Base-by-base conservation (phyloP, 768 basidiomycete genomes). In the Russula brevipes region DNA sequence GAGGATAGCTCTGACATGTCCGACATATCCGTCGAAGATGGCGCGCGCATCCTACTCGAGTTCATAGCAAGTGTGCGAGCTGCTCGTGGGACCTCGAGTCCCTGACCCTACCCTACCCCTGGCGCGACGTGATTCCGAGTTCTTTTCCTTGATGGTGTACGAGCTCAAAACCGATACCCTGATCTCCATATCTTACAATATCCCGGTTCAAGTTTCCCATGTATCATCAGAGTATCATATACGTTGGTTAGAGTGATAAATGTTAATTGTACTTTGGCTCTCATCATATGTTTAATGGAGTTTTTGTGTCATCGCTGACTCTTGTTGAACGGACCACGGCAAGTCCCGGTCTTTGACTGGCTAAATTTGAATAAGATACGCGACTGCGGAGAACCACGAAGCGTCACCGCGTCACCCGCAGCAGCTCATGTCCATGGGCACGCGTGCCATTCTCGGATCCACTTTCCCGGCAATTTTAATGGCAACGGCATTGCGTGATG, bases 21-120 rank as follows among this genome's bases (percentile, higher is more conserved):
- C 12, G 63, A 64, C 30, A 51, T 51, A 24, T 60, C 63, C 30
- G 36, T 64, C 10, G 63, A 64, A 64, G 33, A 64, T 50, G 63
- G 57, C 24, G 63, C 63, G 14, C 63, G 54, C n/a, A 31, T 64
- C 6, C 47, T 64, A 3, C 63, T 64, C 58, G 54, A 64, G 5
- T 64, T 64, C 46, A 54, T 56, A n/a, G 59, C 57, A 38, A 42
- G 54, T 55, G 58, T 42, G 10, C 53, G 54, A 36, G 47, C 58
- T 12, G 54, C 57, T 31, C 54, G 60, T 19, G 4, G 42, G 17
- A 46, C 54, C 14, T 33, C 57, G 12, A 60, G 57, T 64, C 57
- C 49, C 50, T 51, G 31, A 55, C 44, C 35, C 30, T 35, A 24
- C 24, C 24, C 24, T 3, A 14, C 47, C 17, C 38, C 36, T 33